A percentile compares a stretch with the other conserved stretches of the same genome.
Evolutionary conservation across 2,329 filamentous ascomycete species (phyloP).

Genomic region (Diaporthe australafricana): DNA sequence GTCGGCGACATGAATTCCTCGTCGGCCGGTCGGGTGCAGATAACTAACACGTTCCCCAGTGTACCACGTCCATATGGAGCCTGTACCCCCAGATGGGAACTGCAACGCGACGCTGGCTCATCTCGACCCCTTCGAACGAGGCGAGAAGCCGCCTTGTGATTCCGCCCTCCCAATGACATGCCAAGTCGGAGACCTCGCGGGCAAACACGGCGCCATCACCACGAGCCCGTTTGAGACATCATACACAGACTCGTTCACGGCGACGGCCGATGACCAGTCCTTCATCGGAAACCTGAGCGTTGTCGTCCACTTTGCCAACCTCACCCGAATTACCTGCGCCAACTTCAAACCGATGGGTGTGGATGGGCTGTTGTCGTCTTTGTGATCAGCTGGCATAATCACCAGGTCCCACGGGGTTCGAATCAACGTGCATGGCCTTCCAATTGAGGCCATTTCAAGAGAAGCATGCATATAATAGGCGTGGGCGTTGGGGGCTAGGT

Average conservation of each 20-base stretch:
- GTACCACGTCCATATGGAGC: conserved; percentile 78
- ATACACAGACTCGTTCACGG: conserved; percentile 69
- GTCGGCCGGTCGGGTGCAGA: neutral
- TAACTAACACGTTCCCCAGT: conserved; percentile 53
- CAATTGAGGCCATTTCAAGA: neutral
- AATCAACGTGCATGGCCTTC: neutral
- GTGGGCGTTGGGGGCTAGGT: neutral
- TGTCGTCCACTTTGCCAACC: conserved; percentile 73
- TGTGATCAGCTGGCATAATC: neutral
- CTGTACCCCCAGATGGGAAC: conserved; percentile 75
- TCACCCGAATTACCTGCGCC: conserved; percentile 72
- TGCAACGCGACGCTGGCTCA: conserved; percentile 76
- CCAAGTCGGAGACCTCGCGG: conserved; percentile 80
- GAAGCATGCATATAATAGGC: neutral
- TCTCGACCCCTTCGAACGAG: conserved; percentile 76
- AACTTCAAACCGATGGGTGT: conserved; percentile 60
- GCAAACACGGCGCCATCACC: conserved; percentile 76
- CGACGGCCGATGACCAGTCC: conserved; percentile 58
- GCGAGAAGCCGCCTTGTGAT: conserved; percentile 72
- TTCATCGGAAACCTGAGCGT: conserved; percentile 76
- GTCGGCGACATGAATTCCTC: conserved; percentile 31
- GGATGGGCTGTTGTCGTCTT: neutral
- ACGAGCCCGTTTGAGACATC: conserved; percentile 48
- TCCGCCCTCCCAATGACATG: conserved; percentile 68
- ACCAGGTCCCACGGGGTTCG: neutral